Evolutionary conservation across 805 yeast genomes (phyloP).

Genomic region (Metschnikowia rubicola): DNA sequence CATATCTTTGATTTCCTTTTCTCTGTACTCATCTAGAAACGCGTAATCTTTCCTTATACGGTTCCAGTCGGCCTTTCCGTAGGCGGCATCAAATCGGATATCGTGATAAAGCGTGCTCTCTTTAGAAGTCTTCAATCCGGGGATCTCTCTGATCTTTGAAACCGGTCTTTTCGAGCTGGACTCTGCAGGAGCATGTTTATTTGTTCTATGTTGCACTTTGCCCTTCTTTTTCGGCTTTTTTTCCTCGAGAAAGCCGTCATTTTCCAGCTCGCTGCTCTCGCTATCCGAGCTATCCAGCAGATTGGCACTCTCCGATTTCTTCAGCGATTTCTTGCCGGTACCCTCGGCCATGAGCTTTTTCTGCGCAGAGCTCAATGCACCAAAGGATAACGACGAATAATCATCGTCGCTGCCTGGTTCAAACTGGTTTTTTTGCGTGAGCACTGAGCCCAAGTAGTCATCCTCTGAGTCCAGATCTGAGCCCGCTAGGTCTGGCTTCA

Average conservation of each 20-base stretch:
- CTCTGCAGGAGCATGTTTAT: constrained; percentile 88
- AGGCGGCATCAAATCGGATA: constrained; percentile 86
- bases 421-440: constrained; percentile 4
- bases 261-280: constrained; percentile 18
- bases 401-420: constrained; percentile 39
- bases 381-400: constrained; percentile 56
- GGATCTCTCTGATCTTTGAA: constrained; percentile 66
- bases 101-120: constrained; percentile 58
- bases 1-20: constrained; percentile 64
- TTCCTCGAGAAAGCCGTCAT: constrained; percentile 10
- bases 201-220: constrained; percentile 18
- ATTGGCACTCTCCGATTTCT: constrained; percentile 8
- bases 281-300: neutral
- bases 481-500: constrained; percentile 6
- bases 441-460: constrained; percentile 17
- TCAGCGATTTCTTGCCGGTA: constrained; percentile 15
- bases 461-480: constrained; percentile 19
- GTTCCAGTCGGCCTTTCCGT: constrained; percentile 74
- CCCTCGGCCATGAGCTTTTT: constrained; percentile 34
- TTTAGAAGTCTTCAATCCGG: constrained; percentile 50
- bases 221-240: constrained; percentile 24
- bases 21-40: constrained; percentile 83
- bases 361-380: constrained; percentile 60
- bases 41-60: constrained; percentile 72
- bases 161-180: constrained; percentile 71